Percentiles rank a stretch among this genome's conserved stretches.
phyloP scores from a whole-genome alignment of 2,329 filamentous ascomycete species.

The Endocalyx cinctus region DNA sequence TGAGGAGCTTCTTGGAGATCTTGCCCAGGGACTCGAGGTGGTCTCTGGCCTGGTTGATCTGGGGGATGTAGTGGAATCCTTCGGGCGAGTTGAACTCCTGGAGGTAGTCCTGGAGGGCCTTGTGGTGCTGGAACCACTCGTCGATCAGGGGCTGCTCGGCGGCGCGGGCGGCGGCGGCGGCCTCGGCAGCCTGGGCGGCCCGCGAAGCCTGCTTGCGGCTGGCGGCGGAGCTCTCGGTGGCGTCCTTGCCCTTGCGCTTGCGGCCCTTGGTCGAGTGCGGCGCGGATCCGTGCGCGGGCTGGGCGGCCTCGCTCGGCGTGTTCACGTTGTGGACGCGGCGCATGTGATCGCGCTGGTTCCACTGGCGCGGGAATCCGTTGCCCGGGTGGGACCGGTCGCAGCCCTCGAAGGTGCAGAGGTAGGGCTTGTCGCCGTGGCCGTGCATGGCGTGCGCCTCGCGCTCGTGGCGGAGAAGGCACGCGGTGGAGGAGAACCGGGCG shows the following conservation, averaged over 20 bases:
- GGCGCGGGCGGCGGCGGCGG: conserved; percentile 28
- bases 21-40: conserved; percentile 49
- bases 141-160: conserved; percentile 41
- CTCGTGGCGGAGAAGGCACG: conserved; percentile 90
- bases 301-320: conserved; percentile 34
- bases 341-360: conserved; percentile 98
- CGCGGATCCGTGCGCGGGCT: conserved; percentile 29
- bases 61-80: conserved; percentile 48
- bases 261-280: conserved; percentile 42
- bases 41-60: conserved; percentile 47
- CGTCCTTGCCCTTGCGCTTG: conserved; percentile 53
- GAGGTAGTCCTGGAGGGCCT: conserved; percentile 57
- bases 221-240: conserved; percentile 33
- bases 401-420: conserved; percentile 80
- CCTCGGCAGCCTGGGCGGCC: conserved; percentile 27
- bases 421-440: conserved; percentile 88
- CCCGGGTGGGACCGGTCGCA: conserved; percentile 79
- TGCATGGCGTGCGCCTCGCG: conserved; percentile 95
- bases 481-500: conserved; percentile 89
- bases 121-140: conserved; percentile 59
- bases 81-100: conserved; percentile 44
- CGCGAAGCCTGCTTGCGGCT: conserved; percentile 49
- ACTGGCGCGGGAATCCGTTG: conserved; percentile 89
- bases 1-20: conserved; percentile 38
- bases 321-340: conserved; percentile 78